Conservation (phyloP, 768 basidiomycete genomes). For the Psilocybe sp. region DNA sequence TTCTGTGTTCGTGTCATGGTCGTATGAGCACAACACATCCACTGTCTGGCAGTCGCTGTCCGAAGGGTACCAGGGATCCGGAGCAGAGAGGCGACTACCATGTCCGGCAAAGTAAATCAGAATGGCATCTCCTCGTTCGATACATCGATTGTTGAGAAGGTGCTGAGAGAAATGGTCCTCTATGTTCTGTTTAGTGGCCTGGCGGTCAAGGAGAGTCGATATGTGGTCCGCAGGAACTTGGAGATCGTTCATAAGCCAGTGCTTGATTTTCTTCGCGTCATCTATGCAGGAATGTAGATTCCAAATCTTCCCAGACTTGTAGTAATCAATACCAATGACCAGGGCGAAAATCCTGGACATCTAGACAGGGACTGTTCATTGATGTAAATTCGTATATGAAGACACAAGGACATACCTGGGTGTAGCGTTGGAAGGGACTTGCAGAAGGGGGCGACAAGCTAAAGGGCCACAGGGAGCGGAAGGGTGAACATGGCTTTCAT, state of each 20-base stretch:
- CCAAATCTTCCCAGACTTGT: slow-evolving; percentile 64
- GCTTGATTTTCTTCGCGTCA: slow-evolving; percentile 57
- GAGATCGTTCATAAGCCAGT: slow-evolving; percentile 55
- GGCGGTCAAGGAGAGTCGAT: slow-evolving; percentile 50
- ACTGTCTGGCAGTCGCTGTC: slow-evolving; percentile 34
- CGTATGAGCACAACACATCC: slow-evolving; percentile 65
- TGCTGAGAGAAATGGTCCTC: slow-evolving; percentile 61
- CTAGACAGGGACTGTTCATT: slow-evolving; percentile 9
- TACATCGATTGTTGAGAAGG: slow-evolving; percentile 57
- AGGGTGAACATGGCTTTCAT: too few relatives aligned
- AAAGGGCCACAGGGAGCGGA: too few relatives aligned
- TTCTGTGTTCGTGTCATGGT: slow-evolving; percentile 51
- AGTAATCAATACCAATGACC: slow-evolving; percentile 67
- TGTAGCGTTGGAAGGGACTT: too few relatives aligned
- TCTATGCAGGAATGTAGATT: slow-evolving; percentile 64
- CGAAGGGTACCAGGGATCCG: slow-evolving; percentile 55
- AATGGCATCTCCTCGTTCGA: slow-evolving; percentile 61
- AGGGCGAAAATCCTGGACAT: slow-evolving; percentile 56
- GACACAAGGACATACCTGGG: too few relatives aligned
- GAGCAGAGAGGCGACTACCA: slow-evolving; percentile 57
- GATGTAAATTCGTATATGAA: background rate
- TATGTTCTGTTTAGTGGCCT: slow-evolving; percentile 61
- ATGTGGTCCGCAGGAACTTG: slow-evolving; percentile 59
- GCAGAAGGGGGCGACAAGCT: too few relatives aligned
- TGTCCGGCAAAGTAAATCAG: slow-evolving; percentile 76